phyloP scores from a whole-genome alignment of 2,329 filamentous ascomycete species.

The Colletotrichum sp. region DNA sequence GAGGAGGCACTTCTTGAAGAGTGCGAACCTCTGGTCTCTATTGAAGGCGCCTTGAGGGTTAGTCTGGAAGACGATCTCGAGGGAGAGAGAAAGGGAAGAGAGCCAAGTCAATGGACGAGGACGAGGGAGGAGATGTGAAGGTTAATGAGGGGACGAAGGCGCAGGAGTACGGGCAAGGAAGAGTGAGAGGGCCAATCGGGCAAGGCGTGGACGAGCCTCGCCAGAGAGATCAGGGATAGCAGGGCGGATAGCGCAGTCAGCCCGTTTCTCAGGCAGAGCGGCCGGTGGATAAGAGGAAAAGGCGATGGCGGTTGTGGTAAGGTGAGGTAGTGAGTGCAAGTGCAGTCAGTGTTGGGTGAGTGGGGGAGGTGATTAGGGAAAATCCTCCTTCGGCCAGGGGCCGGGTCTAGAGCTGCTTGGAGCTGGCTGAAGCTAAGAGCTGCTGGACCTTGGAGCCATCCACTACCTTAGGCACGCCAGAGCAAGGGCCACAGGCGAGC shows the following conservation, averaged over 20 bases:
- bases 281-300: background rate
- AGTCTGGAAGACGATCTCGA: slow-evolving; percentile 11
- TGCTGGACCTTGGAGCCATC: background rate
- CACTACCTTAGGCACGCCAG: background rate
- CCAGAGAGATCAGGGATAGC: slow-evolving; percentile 11
- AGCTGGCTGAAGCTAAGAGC: background rate
- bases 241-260: background rate
- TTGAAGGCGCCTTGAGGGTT: slow-evolving; percentile 9
- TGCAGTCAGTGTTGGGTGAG: background rate
- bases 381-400: background rate
- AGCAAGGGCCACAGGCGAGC: background rate
- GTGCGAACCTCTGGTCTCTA: slow-evolving; percentile 12
- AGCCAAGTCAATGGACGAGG: background rate
- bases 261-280: slow-evolving; percentile 7
- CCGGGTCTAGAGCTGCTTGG: background rate
- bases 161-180: slow-evolving; percentile 2
- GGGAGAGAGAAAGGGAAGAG: slow-evolving; percentile 15
- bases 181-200: slow-evolving; percentile 12
- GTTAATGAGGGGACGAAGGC: slow-evolving; percentile 15
- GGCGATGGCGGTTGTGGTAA: background rate
- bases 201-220: slow-evolving; percentile 19
- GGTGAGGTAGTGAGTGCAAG: background rate
- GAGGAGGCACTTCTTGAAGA: slow-evolving; percentile 7
- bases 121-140: slow-evolving; percentile 14
- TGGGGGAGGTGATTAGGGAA: slow-evolving; percentile 7